Conservation (phyloP, 2,329 filamentous ascomycete species). For the Calonectria hawksworthii region DNA sequence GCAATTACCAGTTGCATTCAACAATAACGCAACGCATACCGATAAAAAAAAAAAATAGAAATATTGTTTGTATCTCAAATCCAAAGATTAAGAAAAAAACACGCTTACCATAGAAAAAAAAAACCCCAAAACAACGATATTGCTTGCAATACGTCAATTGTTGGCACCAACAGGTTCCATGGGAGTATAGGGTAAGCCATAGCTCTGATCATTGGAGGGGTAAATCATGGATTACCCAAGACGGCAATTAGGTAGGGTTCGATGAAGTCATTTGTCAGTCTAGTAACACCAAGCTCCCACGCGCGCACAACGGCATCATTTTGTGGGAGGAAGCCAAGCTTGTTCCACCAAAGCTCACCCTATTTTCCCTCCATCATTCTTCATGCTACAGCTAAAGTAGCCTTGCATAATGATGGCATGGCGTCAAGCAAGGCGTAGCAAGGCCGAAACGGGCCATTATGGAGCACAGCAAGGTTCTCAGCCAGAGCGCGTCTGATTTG, state of each 20-base stretch:
- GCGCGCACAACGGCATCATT: conserved; percentile 20
- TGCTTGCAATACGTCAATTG: no score
- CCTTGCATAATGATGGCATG: background rate
- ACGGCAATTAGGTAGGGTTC: conserved; percentile 38
- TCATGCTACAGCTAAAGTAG: background rate
- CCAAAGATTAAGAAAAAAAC: no score
- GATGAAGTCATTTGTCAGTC: conserved; percentile 42
- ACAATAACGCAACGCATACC: background rate
- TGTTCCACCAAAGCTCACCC: background rate
- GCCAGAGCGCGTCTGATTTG: conserved; percentile 13
- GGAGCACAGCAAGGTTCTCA: conserved; percentile 16
- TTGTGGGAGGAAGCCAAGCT: background rate
- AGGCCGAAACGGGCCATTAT: conserved; percentile 3
- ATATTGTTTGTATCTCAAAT: no score
- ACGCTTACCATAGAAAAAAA: no score
- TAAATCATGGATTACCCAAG: conserved; percentile 31
- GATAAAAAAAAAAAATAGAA: background rate
- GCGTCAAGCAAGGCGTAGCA: background rate
- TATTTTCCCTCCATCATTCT: background rate
- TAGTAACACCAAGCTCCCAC: conserved; percentile 24
- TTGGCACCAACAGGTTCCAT: background rate
- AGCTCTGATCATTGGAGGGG: conserved; percentile 12
- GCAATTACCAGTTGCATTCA: background rate
- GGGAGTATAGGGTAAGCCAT: conserved; percentile 34
- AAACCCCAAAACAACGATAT: background rate